These are phyloP conservation scores for Magnusiomyces fungicola DNA, from an alignment of 1,139 yeast species.

Conservation along the genomic window DNA sequence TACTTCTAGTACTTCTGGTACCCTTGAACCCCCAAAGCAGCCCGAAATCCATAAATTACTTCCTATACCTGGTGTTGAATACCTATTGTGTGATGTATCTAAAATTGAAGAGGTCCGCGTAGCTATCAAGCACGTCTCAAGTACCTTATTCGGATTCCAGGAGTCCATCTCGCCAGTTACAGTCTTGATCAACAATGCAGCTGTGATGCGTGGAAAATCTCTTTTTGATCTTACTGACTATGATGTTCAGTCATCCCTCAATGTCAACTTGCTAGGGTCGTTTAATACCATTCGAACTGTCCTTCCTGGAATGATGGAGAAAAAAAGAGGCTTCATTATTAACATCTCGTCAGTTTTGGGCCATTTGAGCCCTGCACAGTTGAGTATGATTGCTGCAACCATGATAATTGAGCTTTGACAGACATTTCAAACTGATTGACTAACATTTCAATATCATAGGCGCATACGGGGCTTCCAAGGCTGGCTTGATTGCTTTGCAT, in stretches of 20 bases:
- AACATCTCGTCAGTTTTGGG: slow-evolving; percentile 82
- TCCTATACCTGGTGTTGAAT: slow-evolving; percentile 40
- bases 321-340: slow-evolving; percentile 64
- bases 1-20: not conserved
- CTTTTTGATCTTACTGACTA: slow-evolving; percentile 46
- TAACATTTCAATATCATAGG: slow-evolving; percentile 18
- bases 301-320: slow-evolving; percentile 62
- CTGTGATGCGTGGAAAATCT: slow-evolving; percentile 50
- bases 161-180: slow-evolving; percentile 38
- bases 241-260: slow-evolving; percentile 54
- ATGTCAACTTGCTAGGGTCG: slow-evolving; percentile 61
- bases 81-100: slow-evolving; percentile 58
- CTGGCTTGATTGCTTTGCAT: slow-evolving; percentile 77
- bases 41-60: slow-evolving; percentile 12
- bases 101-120: slow-evolving; percentile 32
- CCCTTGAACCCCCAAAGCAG: not conserved
- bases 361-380: slow-evolving; percentile 71
- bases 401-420: slow-evolving; percentile 5
- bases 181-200: slow-evolving; percentile 78
- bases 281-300: slow-evolving; percentile 64
- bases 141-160: slow-evolving; percentile 39
- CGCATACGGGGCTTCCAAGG: slow-evolving; percentile 85
- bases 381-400: slow-evolving; percentile 41
- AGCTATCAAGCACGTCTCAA: slow-evolving; percentile 5
- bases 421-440: not conserved